Conservation (phyloP, 2,329 filamentous ascomycete species). For the Raffaelea albimanens region DNA sequence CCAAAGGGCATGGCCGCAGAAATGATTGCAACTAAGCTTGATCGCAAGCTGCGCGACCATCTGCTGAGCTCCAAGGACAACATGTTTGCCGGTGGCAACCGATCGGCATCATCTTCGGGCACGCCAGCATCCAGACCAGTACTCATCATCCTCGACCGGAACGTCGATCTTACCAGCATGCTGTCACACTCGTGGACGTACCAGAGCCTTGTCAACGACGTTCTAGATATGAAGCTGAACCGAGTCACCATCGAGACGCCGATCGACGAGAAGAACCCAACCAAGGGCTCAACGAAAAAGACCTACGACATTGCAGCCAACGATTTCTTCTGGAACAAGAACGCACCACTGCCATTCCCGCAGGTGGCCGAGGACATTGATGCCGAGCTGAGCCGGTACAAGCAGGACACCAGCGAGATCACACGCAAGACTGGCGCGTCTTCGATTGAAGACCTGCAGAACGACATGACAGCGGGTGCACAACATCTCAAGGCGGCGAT, state of each 20-base stretch:
- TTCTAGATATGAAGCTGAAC: conserved; percentile 52
- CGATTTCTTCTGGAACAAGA: conserved; percentile 96
- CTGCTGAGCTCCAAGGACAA: conserved; percentile 97
- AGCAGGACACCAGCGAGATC: conserved; percentile 87
- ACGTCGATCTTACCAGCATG: conserved; percentile 94
- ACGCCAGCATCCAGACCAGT: conserved; percentile 74
- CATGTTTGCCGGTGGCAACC: conserved; percentile 63
- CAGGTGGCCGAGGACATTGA: conserved; percentile 93
- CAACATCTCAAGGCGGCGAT: conserved; percentile 95
- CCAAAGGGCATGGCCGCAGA: conserved; percentile 89
- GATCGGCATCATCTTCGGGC: conserved; percentile 49
- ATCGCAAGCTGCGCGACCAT: conserved; percentile 91
- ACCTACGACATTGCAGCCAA: conserved; percentile 81
- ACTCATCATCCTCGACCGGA: conserved; percentile 86
- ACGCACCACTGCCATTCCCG: conserved; percentile 82
- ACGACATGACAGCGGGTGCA: conserved; percentile 79
- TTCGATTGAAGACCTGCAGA: conserved; percentile 85
- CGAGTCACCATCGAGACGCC: conserved; percentile 86
- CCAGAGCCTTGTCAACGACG: conserved; percentile 70
- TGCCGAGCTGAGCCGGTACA: conserved; percentile 85
- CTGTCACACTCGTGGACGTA: conserved; percentile 84
- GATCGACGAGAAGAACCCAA: conserved; percentile 64
- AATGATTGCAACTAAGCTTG: conserved; percentile 86
- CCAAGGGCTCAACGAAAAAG: conserved; percentile 72
- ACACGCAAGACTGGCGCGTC: conserved; percentile 92